A percentile compares a stretch with the other conserved stretches of the same genome.
These are phyloP conservation scores for Phialophora chinensis DNA, from an alignment of 2,329 filamentous ascomycete species.

Conservation along the genomic window DNA sequence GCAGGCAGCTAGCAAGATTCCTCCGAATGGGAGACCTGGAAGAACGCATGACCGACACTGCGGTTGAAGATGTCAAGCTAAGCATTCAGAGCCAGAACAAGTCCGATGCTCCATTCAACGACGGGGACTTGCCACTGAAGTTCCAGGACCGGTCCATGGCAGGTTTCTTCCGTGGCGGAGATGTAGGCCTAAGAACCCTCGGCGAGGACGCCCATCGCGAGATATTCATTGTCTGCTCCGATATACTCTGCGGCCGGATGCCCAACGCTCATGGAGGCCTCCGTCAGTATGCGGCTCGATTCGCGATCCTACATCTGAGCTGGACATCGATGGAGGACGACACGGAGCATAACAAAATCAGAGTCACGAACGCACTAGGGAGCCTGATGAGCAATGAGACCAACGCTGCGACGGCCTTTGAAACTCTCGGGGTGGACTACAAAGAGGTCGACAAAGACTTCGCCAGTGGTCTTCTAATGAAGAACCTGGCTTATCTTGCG, in stretches of 20 bases:
- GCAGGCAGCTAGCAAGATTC: constrained; percentile 16
- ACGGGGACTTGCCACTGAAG: constrained; percentile 10
- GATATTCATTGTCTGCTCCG: constrained; percentile 19
- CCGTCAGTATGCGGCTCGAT: constrained; percentile 9
- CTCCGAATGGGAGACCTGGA: constrained; percentile 12
- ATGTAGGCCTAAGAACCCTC: not conserved
- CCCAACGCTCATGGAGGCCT: not conserved
- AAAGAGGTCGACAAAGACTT: constrained; percentile 1
- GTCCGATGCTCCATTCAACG: constrained; percentile 3
- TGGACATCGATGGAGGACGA: not conserved
- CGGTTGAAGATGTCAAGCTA: not conserved
- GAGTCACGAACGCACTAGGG: constrained; percentile 5
- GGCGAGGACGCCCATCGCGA: constrained; percentile 1
- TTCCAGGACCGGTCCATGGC: constrained; percentile 19
- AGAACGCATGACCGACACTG: constrained; percentile 4
- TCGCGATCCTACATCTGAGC: not conserved
- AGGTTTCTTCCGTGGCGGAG: constrained; percentile 9
- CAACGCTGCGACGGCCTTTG: constrained; percentile 9
- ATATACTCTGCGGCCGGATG: constrained; percentile 12
- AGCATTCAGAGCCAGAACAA: not conserved
- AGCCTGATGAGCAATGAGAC: constrained; percentile 14
- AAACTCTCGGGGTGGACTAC: constrained; percentile 14
- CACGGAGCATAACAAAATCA: constrained; percentile 10
- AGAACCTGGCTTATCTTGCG: not conserved
- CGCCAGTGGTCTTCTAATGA: not conserved